Evolutionary conservation across 1,284 basidiomycete genomes (phyloP).

Genomic region (Neolentinus lepideus): DNA sequence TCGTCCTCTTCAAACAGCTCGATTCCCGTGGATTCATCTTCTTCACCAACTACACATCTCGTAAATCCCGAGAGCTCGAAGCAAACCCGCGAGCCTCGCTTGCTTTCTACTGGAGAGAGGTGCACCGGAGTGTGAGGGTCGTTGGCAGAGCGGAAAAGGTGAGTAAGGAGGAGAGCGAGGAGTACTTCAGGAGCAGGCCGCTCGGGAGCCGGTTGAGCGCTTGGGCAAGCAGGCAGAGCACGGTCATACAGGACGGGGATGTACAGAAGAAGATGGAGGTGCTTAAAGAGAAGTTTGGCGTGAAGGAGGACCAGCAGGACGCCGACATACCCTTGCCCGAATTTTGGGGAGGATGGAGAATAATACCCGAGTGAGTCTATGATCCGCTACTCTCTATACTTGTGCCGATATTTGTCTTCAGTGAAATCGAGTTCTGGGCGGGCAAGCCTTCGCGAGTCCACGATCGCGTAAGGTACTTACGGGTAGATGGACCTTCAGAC

Average conservation of each 20-base stretch:
- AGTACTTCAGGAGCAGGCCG: constrained; percentile 84
- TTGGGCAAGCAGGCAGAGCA: constrained; percentile 88
- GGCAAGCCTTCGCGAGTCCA: constrained; percentile 88
- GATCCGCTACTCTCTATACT: constrained; percentile 3
- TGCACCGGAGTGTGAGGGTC: constrained; percentile 78
- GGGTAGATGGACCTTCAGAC: constrained; percentile 41
- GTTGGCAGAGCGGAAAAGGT: constrained; percentile 83
- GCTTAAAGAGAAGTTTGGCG: constrained; percentile 55
- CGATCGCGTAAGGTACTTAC: constrained; percentile 80
- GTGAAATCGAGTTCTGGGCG: constrained; percentile 89
- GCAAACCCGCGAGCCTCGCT: constrained; percentile 77
- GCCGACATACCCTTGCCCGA: constrained; percentile 73
- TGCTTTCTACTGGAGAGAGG: constrained; percentile 89
- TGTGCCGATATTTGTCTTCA: constrained; percentile 14
- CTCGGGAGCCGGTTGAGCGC: constrained; percentile 84
- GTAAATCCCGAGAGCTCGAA: constrained; percentile 80
- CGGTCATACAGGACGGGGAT: constrained; percentile 64
- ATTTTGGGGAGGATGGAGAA: constrained; percentile 95
- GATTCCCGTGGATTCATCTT: constrained; percentile 87
- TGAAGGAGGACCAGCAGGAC: constrained; percentile 31
- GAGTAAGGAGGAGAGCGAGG: constrained; percentile 61
- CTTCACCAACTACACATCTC: constrained; percentile 93
- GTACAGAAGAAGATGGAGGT: constrained; percentile 58
- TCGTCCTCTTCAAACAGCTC: constrained; percentile 90
- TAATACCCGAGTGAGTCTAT: constrained; percentile 75